These are phyloP conservation scores for Paracoccidioides lutzii DNA, from an alignment of 2,329 filamentous ascomycete genomes.

Conservation along the genomic window DNA sequence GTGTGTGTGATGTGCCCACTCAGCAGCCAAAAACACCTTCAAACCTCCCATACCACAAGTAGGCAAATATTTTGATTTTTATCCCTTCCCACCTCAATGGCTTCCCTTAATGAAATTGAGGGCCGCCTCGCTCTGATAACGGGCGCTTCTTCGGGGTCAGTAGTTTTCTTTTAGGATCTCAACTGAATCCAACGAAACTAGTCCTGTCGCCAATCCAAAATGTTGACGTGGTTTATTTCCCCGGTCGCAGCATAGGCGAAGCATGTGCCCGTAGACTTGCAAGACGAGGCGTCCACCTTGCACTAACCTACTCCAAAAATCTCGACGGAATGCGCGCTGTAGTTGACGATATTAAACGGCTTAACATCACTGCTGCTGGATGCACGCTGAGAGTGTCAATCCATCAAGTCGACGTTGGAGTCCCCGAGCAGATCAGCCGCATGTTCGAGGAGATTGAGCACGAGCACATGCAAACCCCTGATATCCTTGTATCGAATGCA, in stretches of 20 bases:
- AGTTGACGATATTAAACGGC: constrained; percentile 28
- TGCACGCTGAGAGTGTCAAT: constrained; percentile 36
- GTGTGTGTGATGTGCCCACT: too few relatives aligned
- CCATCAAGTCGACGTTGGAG: constrained; percentile 47
- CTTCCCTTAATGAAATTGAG: constrained; percentile 34
- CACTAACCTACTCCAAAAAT: constrained; percentile 47
- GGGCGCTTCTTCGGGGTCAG: constrained; percentile 48
- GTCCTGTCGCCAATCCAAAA: background rate
- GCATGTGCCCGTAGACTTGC: constrained; percentile 46
- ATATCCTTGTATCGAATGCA: constrained; percentile 55
- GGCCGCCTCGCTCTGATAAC: constrained; percentile 47
- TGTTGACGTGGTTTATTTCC: background rate
- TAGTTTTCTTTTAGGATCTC: background rate
- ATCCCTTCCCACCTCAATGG: constrained; percentile 13
- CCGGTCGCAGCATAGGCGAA: constrained; percentile 42
- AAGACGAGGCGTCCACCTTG: constrained; percentile 40
- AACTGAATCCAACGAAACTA: background rate
- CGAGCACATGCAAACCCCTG: constrained; percentile 42
- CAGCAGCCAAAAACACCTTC: background rate
- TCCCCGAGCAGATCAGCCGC: constrained; percentile 39
- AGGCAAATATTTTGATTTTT: background rate
- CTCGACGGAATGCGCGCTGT: constrained; percentile 35
- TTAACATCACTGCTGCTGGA: constrained; percentile 3
- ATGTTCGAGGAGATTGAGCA: constrained; percentile 44
- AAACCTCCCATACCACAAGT: background rate